Evolutionary conservation across 2,329 filamentous ascomycete genomes (phyloP), one percentile per base, ranked within the genome.

Genomic region (Aspergillus fumigatiaffinis): DNA sequence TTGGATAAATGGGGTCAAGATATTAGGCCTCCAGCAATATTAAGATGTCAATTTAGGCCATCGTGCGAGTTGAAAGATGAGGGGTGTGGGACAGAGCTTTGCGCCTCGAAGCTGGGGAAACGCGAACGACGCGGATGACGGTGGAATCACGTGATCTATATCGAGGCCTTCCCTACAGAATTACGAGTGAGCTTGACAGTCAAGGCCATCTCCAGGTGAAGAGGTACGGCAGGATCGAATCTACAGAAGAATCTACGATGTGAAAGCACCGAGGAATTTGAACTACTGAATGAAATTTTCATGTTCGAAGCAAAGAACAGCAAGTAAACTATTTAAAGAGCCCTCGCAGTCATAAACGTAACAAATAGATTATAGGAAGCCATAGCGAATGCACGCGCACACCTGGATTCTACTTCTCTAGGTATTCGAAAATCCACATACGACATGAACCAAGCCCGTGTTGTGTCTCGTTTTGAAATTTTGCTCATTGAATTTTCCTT

Each of bases 351-450:
- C 67, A 60, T 67, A 60, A 66, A 67, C 65, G 60, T 67, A 66
- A 67, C 63, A 68, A 26, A 64, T 53, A 60, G 58, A 64, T 50
- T 63, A 56, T 50, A 55, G 63, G 64, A 64, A 66, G 66, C 60
- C 64, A 66, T 63, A 63, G 61, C 63, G 65, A 60, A 68, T 68
- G 66, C 65, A 60, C 62, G 56, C 61, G 59, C 60, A 63, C 59
- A 61, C 62, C 66, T 61, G 58, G 65, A 64, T 64, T 71, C 68
- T 71, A 71, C 67, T 69, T 59, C 61, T 65, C 61, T 67, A 68
- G 63, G 60, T 65, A 62, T 60, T 60, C 60, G 61, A 66, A 61
- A 66, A 63, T 68, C 68, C 68, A 69, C 60, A 65, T 63, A 67
- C 63, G 63, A 66, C 65, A 66, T 69, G 64, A 68, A 68, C 62